These are phyloP conservation scores for Strobilomyces echinocephalus DNA, from an alignment of 768 basidiomycete species.

Conservation along the genomic window DNA sequence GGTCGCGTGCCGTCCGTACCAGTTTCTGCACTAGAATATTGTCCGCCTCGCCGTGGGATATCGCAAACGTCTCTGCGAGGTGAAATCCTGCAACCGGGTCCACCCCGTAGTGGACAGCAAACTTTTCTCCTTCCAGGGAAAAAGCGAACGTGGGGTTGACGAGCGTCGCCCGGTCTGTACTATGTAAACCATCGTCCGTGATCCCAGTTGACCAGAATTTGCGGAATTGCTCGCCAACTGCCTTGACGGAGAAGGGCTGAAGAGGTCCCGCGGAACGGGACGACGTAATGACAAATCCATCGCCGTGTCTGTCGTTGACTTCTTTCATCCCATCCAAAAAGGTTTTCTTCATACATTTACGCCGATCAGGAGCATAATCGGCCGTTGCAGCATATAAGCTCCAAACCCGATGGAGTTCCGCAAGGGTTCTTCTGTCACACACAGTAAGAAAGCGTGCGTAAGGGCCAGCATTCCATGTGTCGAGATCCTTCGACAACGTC, in stretches of 20 bases:
- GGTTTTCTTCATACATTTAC: slow-evolving; percentile 11
- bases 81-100: slow-evolving; percentile 31
- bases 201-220: slow-evolving; percentile 24
- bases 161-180: slow-evolving; percentile 8
- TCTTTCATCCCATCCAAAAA: slow-evolving; percentile 22
- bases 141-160: slow-evolving; percentile 31
- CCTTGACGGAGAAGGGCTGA: slow-evolving; percentile 4
- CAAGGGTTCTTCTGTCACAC: slow-evolving; percentile 24
- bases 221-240: slow-evolving; percentile 18
- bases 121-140: slow-evolving; percentile 19
- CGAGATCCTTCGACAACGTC: slow-evolving; percentile 10
- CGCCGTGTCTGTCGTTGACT: background rate
- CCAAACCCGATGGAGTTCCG: slow-evolving; percentile 22
- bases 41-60: background rate
- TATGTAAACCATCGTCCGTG: slow-evolving; percentile 23
- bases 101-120: slow-evolving; percentile 27
- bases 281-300: slow-evolving; percentile 3
- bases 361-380: slow-evolving; percentile 8
- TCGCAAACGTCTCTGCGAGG: slow-evolving; percentile 26
- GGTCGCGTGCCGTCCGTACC: slow-evolving; percentile 15
- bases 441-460: slow-evolving; percentile 23
- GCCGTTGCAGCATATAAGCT: slow-evolving; percentile 12
- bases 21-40: slow-evolving; percentile 14
- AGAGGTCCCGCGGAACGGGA: slow-evolving; percentile 29
- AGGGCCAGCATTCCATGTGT: slow-evolving; percentile 25